Base-by-base conservation (phyloP, 495 filamentous ascomycete genomes). In the Pseudomonodictys pantanalensis region DNA sequence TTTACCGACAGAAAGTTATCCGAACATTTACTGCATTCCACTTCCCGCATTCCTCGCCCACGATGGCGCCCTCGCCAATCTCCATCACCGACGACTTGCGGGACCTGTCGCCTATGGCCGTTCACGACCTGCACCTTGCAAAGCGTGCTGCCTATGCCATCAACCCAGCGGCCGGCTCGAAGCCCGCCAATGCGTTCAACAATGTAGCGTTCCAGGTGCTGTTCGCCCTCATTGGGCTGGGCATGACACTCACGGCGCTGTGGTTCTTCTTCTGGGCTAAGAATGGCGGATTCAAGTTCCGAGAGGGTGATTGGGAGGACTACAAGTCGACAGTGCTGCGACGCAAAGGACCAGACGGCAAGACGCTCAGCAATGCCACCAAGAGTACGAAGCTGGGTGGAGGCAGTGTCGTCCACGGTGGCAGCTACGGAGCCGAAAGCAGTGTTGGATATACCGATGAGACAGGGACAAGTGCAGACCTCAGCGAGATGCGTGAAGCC, bases 201-300 rank as follows among this genome's bases (percentile, higher is more conserved):
- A 95, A 92, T 78, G 82, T 83, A 17, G 88, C 82, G 47, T 78
- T 96, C 47, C 84, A 96, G 70, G 85, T 84, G 6, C 77, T 97
- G 3, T 96, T 98, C 67, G 95, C 87, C 8, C 68, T 97, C 25
- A 79, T 97, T 51, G 90, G 90, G 28, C 86, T 82, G 2, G 83
- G 75, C 18, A 87, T 97, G 70, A 90, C 92, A 28, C 58, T 92
- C 20, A 82, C 79, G 0, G 78, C 75, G 20, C 88, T 97, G 60
- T 98, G 93, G 93, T 96, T 97, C 77, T 98, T 97, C 80, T 95
- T 97, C 82, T 95, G 88, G 88, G 91, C 91, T 52, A 91, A 88
- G 74, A 93, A 97, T 69, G 95, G 92, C 65, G 95, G 93, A 2
- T 97, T 97, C 76, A 73, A 86, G 56, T 98, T 88, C 79, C 80